These are phyloP conservation scores for Lophiotrema nucula DNA, from an alignment of 495 filamentous ascomycete genomes.

Conservation along the genomic window DNA sequence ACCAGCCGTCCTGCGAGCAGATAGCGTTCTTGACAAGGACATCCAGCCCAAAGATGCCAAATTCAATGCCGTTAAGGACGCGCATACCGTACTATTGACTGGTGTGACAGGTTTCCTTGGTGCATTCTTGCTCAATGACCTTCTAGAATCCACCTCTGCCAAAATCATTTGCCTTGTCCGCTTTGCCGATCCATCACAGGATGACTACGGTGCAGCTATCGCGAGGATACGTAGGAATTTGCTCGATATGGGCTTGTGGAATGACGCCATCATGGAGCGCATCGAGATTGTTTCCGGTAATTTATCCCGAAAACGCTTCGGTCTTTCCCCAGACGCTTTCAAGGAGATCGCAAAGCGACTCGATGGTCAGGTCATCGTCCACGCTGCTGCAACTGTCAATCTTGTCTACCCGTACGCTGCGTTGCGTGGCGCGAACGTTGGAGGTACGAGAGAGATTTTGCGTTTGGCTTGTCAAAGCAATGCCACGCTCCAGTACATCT, in stretches of 20 bases:
- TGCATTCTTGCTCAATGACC: constrained; percentile 28
- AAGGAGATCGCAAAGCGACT: constrained; percentile 53
- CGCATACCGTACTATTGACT: constrained; percentile 44
- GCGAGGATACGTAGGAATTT: constrained; percentile 61
- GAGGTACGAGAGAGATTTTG: constrained; percentile 62
- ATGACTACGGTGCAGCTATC: constrained; percentile 54
- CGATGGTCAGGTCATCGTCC: constrained; percentile 56
- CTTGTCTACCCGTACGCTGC: constrained; percentile 67
- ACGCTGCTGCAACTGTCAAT: constrained; percentile 65
- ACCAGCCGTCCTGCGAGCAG: constrained; percentile 57
- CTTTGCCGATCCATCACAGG: constrained; percentile 56
- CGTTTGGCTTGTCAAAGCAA: constrained; percentile 59
- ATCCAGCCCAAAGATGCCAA: constrained; percentile 50
- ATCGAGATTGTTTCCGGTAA: constrained; percentile 66
- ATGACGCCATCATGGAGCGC: constrained; percentile 66
- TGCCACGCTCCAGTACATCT: constrained; percentile 68
- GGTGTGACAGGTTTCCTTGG: constrained; percentile 34
- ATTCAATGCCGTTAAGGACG: constrained; percentile 55
- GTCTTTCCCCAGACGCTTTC: constrained; percentile 56
- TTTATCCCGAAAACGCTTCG: constrained; percentile 57
- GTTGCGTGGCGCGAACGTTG: constrained; percentile 46
- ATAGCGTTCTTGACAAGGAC: constrained; percentile 58
- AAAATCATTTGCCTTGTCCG: constrained; percentile 67
- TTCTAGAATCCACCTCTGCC: constrained; percentile 52
- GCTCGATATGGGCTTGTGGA: constrained; percentile 64